Percentiles rank a stretch among this genome's conserved stretches.
phyloP scores from a whole-genome alignment of 2,329 filamentous ascomycete genomes.

The Trichoderma semiorbis region DNA sequence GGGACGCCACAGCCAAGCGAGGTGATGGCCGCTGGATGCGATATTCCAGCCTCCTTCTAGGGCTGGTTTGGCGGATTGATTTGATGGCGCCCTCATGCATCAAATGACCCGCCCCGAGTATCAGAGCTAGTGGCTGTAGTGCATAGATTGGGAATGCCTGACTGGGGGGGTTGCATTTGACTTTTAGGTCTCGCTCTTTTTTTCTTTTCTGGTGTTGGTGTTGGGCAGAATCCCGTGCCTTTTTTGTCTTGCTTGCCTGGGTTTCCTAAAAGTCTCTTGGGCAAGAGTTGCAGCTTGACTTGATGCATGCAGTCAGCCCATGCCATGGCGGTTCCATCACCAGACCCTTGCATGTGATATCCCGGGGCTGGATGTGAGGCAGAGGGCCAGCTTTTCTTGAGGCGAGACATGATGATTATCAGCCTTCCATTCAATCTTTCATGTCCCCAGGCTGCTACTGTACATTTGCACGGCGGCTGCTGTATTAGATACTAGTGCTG shows the following conservation, averaged over 20 bases:
- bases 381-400: neutral
- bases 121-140: slow-evolving; percentile 15
- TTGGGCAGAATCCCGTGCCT: slow-evolving; percentile 1
- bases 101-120: slow-evolving; percentile 15
- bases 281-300: neutral
- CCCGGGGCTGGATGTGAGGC: neutral
- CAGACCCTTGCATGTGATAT: slow-evolving; percentile 13
- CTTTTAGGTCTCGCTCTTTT: neutral
- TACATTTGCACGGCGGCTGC: neutral
- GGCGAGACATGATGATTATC: neutral
- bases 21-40: neutral
- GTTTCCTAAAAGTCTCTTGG: neutral
- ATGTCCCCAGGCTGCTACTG: neutral
- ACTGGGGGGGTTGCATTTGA: slow-evolving; percentile 3
- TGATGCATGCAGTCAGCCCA: slow-evolving; percentile 1
- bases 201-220: neutral
- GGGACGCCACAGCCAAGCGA: slow-evolving; percentile 1
- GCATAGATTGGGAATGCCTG: slow-evolving; percentile 9
- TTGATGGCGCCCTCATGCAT: slow-evolving; percentile 13
- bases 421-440: neutral
- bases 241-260: neutral
- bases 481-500: neutral
- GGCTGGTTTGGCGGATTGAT: neutral
- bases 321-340: neutral
- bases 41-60: neutral